These are phyloP conservation scores for Botrytis hyacinthi DNA, from an alignment of 2,329 filamentous ascomycete species.

Conservation along the genomic window DNA sequence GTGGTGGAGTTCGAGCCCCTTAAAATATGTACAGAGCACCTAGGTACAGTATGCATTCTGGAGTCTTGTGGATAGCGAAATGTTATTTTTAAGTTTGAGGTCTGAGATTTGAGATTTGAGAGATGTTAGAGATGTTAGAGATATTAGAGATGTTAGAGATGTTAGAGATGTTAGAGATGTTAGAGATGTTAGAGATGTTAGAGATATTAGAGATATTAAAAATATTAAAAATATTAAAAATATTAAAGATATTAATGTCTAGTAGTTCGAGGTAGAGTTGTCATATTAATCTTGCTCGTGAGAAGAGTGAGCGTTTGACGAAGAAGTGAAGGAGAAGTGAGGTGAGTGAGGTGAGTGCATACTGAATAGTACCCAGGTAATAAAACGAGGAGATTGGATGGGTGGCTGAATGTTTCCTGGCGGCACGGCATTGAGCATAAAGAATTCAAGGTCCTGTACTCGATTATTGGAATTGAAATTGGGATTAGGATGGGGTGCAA, in stretches of 20 bases:
- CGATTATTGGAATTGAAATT: too few relatives aligned
- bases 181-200: too few relatives aligned
- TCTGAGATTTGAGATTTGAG: background rate
- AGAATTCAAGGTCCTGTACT: background rate
- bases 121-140: too few relatives aligned
- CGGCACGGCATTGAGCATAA: background rate
- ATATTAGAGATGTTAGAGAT: background rate
- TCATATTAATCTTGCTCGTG: background rate
- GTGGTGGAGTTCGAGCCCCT: conserved; percentile 10
- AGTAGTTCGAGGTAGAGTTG: background rate
- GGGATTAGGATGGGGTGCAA: background rate
- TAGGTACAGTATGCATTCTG: background rate
- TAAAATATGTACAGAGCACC: background rate
- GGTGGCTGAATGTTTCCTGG: background rate
- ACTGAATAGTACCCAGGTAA: background rate
- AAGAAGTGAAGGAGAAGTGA: background rate
- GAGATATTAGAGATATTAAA: too few relatives aligned
- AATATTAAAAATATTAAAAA: too few relatives aligned
- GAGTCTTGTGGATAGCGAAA: background rate
- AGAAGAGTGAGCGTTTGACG: background rate
- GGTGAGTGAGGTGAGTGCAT: background rate
- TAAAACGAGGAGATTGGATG: background rate
- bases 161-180: too few relatives aligned
- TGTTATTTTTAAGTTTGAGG: conserved; percentile 9
- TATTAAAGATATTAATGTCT: background rate